Base-by-base conservation (phyloP, 2,329 filamentous ascomycete species). In the Aureobasidium leucospermi region DNA sequence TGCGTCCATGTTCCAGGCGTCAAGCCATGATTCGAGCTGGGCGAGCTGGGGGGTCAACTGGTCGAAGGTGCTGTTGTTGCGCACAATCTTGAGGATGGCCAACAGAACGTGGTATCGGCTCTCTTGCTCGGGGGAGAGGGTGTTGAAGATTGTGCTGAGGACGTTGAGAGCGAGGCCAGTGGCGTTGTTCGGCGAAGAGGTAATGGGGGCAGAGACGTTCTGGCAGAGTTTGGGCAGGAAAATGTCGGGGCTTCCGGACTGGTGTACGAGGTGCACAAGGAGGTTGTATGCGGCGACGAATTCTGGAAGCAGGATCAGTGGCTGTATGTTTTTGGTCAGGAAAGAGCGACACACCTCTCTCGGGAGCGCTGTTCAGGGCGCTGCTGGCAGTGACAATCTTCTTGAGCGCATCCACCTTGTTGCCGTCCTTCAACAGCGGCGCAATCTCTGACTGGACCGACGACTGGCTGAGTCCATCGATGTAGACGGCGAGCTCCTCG, bases 251-350 rank as follows among this genome's bases (percentile, higher is more conserved):
- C 92, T 89, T 68, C 88, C 85, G 62, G 91, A 90, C 77, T 96
- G 90, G 69, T 90, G 82, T 66, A 96, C 85, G 62, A 99, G 86
- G 79, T 96, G 90, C 71, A 97, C 87, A 74, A 99, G 87, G 67
- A 97, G 87, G 79, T 99, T 97, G 79, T 96, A 96, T 63, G 93
- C 90, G 61, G 93, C 88, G 62, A 90, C 92, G 74, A 96, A 94
- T 76, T 97, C 93, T 86, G 70, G 29, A 4, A 19, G 23, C n/a
- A 15, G 32, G 6, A 9, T 57, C 19, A 57, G 42, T 10, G 5
- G 34, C 9, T 16, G 31, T 8, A 3, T 10, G 4, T 4, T 6
- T 11, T 13, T 16, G 61, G 63, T 55, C 23, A 7, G 10, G 28
- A 9, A 41, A 23, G n/a, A 19, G 36, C 42, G 29, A 61, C 64